A percentile compares a stretch with the other conserved stretches of the same genome.
Conservation (phyloP, 371 early-diverging fungal genomes). For the Mucor mucedo region DNA sequence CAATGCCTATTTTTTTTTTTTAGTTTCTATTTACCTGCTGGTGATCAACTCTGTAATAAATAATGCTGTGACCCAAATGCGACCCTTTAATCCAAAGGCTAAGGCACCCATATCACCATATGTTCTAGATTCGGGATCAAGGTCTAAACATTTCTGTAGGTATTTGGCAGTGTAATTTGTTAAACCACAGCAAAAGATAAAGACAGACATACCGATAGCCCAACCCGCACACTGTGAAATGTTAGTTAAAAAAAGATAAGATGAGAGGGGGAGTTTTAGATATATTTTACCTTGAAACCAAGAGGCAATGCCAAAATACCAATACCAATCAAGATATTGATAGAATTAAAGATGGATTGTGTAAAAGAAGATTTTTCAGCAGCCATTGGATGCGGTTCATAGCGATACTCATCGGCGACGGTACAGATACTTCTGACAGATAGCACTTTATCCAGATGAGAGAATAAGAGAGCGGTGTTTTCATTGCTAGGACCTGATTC, state of each 20-base stretch:
- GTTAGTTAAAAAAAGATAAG: neutral
- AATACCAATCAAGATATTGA: slow-evolving; percentile 72
- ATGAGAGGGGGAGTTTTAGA: neutral
- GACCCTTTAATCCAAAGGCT: slow-evolving; percentile 70
- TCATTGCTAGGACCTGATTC: slow-evolving; percentile 21
- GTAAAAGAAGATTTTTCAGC: slow-evolving; percentile 49
- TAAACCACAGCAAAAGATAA: slow-evolving; percentile 59
- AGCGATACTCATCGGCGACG: slow-evolving; percentile 43
- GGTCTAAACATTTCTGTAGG: slow-evolving; percentile 63
- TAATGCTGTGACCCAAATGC: slow-evolving; percentile 52
- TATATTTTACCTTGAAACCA: slow-evolving; percentile 56
- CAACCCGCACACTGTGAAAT: slow-evolving; percentile 60
- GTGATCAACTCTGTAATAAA: slow-evolving; percentile 73
- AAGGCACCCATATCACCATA: slow-evolving; percentile 74
- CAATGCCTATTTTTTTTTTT: neutral
- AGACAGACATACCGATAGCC: slow-evolving; percentile 61
- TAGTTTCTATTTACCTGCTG: slow-evolving; percentile 42
- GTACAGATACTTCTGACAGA: slow-evolving; percentile 36
- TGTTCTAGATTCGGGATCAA: slow-evolving; percentile 50
- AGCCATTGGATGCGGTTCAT: slow-evolving; percentile 19
- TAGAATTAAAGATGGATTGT: slow-evolving; percentile 59
- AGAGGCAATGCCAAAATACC: slow-evolving; percentile 65
- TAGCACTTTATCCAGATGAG: slow-evolving; percentile 35
- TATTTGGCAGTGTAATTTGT: slow-evolving; percentile 72
- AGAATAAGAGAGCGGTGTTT: slow-evolving; percentile 36